Evolutionary conservation across 2,329 filamentous ascomycete genomes (phyloP), one percentile per base, ranked within the genome.

Genomic region (Xylogone sp.): DNA sequence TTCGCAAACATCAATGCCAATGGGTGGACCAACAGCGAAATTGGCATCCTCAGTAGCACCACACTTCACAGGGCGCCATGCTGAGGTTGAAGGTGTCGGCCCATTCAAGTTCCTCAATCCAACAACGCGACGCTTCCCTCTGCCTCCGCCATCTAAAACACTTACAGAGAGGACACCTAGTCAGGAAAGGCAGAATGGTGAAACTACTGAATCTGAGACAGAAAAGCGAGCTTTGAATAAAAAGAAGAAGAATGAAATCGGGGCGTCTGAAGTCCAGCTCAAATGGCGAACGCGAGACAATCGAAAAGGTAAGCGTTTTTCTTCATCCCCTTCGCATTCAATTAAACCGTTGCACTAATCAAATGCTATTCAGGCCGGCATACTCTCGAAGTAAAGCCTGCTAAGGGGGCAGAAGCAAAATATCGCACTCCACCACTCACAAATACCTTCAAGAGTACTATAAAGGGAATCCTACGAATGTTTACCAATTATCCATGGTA

Each of bases 401-500:
- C 48, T 7, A 43, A 46, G 19, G 44, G 53, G 6, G 42, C 54
- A 16, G 54, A 59, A 24, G 53, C 55, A 19, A 53, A 50, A 46
- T 63, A 62, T 48, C 50, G 64, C 5, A 61, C 58, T 0, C 66
- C 65, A 1, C 59, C 57, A 9, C 71, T 44, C 49, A 71, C 57
- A 55, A 70, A 50, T 47, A 66, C 53, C 29, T 31, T 62, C 59
- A 48, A 45, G 46, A 46, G 44, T 53, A 64, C 55, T 10, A 44
- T 65, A 8, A 46, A 50, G 2, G 72, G 68, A 2, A 68, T 82
- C 31, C 55, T 64, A 48, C 69, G 71, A 18, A 82, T 81, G 76
- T 62, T 73, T 50, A 78, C 71, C 6, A 65, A 63, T 45, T 81
- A 68, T 49, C 79, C 79, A 0, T 65, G 78, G 46, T 83, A 77